A percentile compares a stretch with the other conserved stretches of the same genome.
These are phyloP conservation scores for Pythium aphanidermatum DNA, from an alignment of 352 stramenopile species.

Conservation along the genomic window DNA sequence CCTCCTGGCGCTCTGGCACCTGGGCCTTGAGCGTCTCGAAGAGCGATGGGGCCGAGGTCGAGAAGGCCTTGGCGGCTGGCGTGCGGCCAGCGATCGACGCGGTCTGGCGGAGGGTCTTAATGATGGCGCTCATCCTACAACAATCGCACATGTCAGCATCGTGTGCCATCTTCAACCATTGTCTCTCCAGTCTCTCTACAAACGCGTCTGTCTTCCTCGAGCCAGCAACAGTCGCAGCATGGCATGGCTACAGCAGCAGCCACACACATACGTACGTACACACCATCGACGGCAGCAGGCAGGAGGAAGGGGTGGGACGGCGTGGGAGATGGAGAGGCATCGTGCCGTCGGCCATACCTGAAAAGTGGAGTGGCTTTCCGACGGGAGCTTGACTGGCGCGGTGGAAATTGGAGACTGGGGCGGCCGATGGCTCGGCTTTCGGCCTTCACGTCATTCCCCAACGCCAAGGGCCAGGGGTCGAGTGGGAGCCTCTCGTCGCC, in stretches of 20 bases:
- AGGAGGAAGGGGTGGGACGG: neutral
- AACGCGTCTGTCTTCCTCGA: too few relatives aligned
- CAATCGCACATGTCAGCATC: too few relatives aligned
- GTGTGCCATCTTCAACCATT: too few relatives aligned
- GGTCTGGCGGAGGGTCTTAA: conserved; percentile 59
- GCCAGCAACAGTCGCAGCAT: too few relatives aligned
- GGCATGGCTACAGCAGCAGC: too few relatives aligned
- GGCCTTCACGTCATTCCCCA: conserved; percentile 8
- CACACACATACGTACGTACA: too few relatives aligned
- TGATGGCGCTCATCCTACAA: conserved; percentile 61
- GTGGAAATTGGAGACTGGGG: conserved; percentile 23
- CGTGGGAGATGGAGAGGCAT: neutral
- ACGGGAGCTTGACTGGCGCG: conserved; percentile 17
- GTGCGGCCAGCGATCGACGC: conserved; percentile 36
- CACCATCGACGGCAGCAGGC: too few relatives aligned
- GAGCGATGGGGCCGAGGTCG: conserved; percentile 60
- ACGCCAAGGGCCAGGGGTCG: too few relatives aligned
- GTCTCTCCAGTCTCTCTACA: too few relatives aligned
- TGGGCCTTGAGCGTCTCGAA: conserved; percentile 85
- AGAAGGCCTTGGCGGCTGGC: conserved; percentile 50
- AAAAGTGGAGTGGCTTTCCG: too few relatives aligned
- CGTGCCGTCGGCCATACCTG: too few relatives aligned
- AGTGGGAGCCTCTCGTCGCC: too few relatives aligned
- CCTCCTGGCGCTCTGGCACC: conserved; percentile 88
- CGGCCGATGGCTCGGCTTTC: neutral